Evolutionary conservation across 2,329 filamentous ascomycete species (phyloP).

Genomic region (Trichoderma breve): DNA sequence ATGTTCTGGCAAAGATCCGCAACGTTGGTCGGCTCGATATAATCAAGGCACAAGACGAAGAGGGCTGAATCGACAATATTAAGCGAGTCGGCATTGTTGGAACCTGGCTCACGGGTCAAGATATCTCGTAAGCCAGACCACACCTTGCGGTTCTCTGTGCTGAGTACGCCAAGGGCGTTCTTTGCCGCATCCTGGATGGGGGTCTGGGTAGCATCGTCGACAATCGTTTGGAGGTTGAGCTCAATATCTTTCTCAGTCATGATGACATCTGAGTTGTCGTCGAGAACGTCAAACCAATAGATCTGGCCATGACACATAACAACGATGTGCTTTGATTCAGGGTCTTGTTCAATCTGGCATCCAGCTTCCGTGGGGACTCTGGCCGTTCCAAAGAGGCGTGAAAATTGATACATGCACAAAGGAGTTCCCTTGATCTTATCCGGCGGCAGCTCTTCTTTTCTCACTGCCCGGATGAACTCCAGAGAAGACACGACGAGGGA

Average conservation of each 20-base stretch:
- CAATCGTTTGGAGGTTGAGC: slow-evolving; percentile 86
- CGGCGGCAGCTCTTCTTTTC: slow-evolving; percentile 87
- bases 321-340: slow-evolving; percentile 87
- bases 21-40: slow-evolving; percentile 77
- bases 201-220: slow-evolving; percentile 84
- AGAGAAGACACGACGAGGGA: slow-evolving; percentile 88
- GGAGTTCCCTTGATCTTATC: slow-evolving; percentile 82
- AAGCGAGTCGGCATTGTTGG: slow-evolving; percentile 95
- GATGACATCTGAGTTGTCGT: slow-evolving; percentile 90
- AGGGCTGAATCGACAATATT: slow-evolving; percentile 91
- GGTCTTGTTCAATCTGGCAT: slow-evolving; percentile 93
- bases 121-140: slow-evolving; percentile 92
- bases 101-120: slow-evolving; percentile 77
- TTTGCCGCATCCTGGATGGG: slow-evolving; percentile 96
- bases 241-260: slow-evolving; percentile 95
- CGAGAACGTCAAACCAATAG: slow-evolving; percentile 98
- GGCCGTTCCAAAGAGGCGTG: slow-evolving; percentile 89
- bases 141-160: slow-evolving; percentile 92
- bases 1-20: slow-evolving; percentile 95
- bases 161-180: slow-evolving; percentile 86
- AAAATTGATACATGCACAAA: slow-evolving; percentile 98
- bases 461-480: slow-evolving; percentile 87
- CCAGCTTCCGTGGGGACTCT: slow-evolving; percentile 91
- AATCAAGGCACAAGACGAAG: slow-evolving; percentile 89
- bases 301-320: slow-evolving; percentile 94